Percentiles rank a stretch among this genome's conserved stretches.
Conservation (phyloP, 352 stramenopile genomes). For the Elongisporangium undulatum region DNA sequence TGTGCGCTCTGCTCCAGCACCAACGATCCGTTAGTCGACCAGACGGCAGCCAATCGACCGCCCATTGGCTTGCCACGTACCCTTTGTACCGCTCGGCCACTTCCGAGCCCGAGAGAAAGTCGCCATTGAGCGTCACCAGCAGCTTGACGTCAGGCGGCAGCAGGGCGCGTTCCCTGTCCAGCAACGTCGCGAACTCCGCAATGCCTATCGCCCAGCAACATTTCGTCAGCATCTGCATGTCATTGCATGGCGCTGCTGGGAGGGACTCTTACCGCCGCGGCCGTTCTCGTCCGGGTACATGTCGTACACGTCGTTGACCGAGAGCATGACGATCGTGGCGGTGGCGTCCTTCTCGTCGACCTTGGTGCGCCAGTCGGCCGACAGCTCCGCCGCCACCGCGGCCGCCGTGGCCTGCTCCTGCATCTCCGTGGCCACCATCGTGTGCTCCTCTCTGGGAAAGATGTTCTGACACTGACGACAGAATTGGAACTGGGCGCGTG, state of each 20-base stretch:
- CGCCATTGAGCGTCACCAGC: conserved; percentile 70
- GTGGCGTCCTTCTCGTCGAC: conserved; percentile 13
- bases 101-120: conserved; percentile 72
- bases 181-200: conserved; percentile 56
- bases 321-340: conserved; percentile 48
- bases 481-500: too few relatives aligned
- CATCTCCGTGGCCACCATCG: conserved; percentile 5
- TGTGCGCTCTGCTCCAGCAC: conserved; percentile 39
- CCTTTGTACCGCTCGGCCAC: conserved; percentile 59
- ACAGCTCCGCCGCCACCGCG: not conserved
- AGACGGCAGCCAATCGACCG: too few relatives aligned
- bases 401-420: conserved; percentile 1
- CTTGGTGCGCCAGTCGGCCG: conserved; percentile 10
- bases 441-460: not conserved
- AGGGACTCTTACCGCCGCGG: conserved; percentile 20
- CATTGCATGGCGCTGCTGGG: too few relatives aligned
- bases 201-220: conserved; percentile 16
- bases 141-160: conserved; percentile 45
- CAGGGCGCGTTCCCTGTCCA: conserved; percentile 36
- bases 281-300: conserved; percentile 61
- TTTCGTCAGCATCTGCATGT: conserved; percentile 1
- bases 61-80: conserved; percentile 17
- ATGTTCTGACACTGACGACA: too few relatives aligned
- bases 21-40: conserved; percentile 6
- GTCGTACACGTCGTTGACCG: conserved; percentile 77